Evolutionary conservation across 169 alveolate genomes (phyloP), one percentile per base, ranked within the genome.

Genomic region (Cryptosporidium ubiquitum): DNA sequence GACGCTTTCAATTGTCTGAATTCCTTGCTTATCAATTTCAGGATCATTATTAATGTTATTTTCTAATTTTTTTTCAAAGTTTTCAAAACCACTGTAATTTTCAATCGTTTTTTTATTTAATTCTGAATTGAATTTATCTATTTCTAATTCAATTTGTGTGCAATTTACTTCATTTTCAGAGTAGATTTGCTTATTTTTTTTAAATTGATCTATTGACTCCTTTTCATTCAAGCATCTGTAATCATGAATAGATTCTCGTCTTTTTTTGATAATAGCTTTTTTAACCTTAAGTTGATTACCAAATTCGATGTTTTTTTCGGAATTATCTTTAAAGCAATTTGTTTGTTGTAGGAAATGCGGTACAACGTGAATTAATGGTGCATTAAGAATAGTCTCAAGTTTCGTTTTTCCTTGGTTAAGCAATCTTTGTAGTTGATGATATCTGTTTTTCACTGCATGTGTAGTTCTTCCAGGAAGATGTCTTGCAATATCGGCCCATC

Each of bases 391-490:
- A 2, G 73, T 64, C 61, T 79, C 89, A 42, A 79, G 58, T 42
- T 79, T 79, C 6, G 89, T 79, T 79, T 79, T 79, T 5, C 89
- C 89, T 64, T 79, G 89, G n/a, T 58, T 79, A 29, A 79, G 58
- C 52, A 79, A 20, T 42, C 89, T 79, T 31, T 79, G 89, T 29
- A 79, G 68, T 40, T 79, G 89, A 64, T 79, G 89, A 40, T 79
- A 79, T 58, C 95, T 84, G 84, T 95, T 95, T 84, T 95, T 95
- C 26, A 95, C 96, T 68, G 94, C 94, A 71, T 93, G 94, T 66
- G 95, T 96, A 33, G 96, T 94, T 75, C 97, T 91, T 31, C 97
- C 97, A n/a, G 94, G 92, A 29, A 95, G 84, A 68, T 85, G 69
- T 73, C 93, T 92, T 12, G 95, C 92, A 20, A 95, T 94, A 51